Evolutionary conservation across 345 rosid genomes (phyloP), one percentile per base, ranked within the genome.

Genomic region (Durio zibethinus): DNA sequence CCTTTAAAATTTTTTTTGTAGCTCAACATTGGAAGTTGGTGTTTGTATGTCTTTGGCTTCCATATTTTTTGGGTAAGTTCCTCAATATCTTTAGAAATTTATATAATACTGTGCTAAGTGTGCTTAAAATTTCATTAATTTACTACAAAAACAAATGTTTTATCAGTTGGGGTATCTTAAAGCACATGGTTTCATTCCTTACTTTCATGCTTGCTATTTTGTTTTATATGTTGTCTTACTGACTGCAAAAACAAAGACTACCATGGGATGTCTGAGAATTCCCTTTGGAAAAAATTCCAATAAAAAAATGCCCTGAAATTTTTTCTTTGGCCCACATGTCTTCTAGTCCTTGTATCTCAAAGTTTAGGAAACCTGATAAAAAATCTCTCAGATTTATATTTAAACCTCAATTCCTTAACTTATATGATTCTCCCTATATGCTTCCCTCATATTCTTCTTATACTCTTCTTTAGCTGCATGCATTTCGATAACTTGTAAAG

Each of bases 281-380:
- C 87, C 77, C 78, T 64, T 56, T 59, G 5, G 43, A 71, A 82
- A 77, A 77, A 83, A 65, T 75, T 83, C 90, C 81, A 84, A 90
- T 81, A 5, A 33, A 10, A 60, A 89, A 81, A 73, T 76, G 69
- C 64, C 45, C 72, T n/a, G 50, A 45, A 66, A 15, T 20, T 61
- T 61, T 70, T 36, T 80, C 33, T 81, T 72, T 21, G 52, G 59
- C 57, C 75, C 31, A 6, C 73, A 76, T 90, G 97, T 92, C 93
- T 38, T 86, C 70, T 92, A 89, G 90, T 82, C 65, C 69, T 86
- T 91, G 93, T 83, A 80, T 84, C 82, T 83, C 79, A 83, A 84
- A 64, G 90, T 78, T 79, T 70, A 69, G 86, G 91, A 91, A 89
- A 88, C 89, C 80, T 88, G 87, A 83, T 81, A 87, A 82, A 81